Conservation (phyloP, 2,329 filamentous ascomycete species). For the Davidsoniella eucalypti region DNA sequence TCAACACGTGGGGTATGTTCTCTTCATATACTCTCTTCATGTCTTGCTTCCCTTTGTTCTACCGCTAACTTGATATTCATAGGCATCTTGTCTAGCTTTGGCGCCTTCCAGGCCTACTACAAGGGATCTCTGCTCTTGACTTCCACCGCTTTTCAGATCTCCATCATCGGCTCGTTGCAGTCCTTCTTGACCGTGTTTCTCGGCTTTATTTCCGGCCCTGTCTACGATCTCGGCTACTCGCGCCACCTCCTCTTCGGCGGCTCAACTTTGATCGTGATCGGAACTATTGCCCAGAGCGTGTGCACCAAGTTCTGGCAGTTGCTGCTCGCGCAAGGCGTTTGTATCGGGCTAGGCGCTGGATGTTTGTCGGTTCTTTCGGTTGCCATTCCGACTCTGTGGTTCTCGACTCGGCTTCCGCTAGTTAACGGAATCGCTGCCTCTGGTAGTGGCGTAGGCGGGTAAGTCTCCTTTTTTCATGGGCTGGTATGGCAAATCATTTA, state of each 20-base stretch:
- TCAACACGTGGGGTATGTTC: constrained; percentile 20
- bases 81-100: constrained; percentile 18
- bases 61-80: background rate
- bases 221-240: constrained; percentile 25
- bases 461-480: background rate
- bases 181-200: constrained; percentile 23
- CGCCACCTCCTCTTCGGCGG: constrained; percentile 20
- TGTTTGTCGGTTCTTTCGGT: constrained; percentile 24
- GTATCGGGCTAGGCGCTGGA: constrained; percentile 26
- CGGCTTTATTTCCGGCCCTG: constrained; percentile 23
- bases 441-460: constrained; percentile 24
- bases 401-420: constrained; percentile 22
- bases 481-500: background rate
- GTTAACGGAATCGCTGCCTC: constrained; percentile 27
- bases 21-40: too few relatives aligned
- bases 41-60: background rate
- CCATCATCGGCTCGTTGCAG: constrained; percentile 24
- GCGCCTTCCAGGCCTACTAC: constrained; percentile 23
- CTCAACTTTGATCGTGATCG: constrained; percentile 21
- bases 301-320: constrained; percentile 25
- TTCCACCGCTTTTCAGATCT: constrained; percentile 18
- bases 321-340: constrained; percentile 26
- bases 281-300: constrained; percentile 24
- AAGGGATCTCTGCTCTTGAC: constrained; percentile 16
- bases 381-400: constrained; percentile 26